Percentiles rank a stretch among this genome's conserved stretches.
These are phyloP conservation scores for Fusarium palustre DNA, from an alignment of 2,329 filamentous ascomycete species.

Conservation along the genomic window DNA sequence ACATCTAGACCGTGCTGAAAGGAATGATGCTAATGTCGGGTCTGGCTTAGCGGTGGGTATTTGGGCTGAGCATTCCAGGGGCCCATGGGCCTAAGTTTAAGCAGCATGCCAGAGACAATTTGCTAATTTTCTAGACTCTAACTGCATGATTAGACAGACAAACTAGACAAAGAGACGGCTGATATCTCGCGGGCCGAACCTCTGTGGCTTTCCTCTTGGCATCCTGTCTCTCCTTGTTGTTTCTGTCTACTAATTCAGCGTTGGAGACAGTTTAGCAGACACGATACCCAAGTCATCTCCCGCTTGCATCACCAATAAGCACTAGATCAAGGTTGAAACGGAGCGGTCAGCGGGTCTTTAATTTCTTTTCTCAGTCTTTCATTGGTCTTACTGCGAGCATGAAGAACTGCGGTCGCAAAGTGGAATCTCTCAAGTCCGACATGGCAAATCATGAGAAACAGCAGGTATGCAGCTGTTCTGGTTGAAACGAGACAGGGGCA, in stretches of 20 bases:
- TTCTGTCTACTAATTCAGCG: not conserved
- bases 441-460: not conserved
- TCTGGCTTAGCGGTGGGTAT: constrained; percentile 15
- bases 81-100: not conserved
- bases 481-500: not conserved
- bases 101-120: constrained; percentile 18
- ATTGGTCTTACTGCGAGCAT: not conserved
- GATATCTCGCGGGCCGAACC: not conserved
- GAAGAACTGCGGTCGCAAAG: not conserved
- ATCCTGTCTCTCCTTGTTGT: not conserved
- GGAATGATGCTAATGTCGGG: constrained; percentile 26
- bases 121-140: not conserved
- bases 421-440: not conserved
- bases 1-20: constrained; percentile 19
- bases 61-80: constrained; percentile 23
- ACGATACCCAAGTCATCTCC: not conserved
- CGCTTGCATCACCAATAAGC: not conserved
- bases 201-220: not conserved
- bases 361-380: not conserved
- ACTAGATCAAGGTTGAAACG: constrained; percentile 19
- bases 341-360: constrained; percentile 7
- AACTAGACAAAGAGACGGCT: not conserved
- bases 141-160: too few relatives aligned
- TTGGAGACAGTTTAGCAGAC: fast-evolving
- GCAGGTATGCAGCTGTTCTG: not conserved